These are phyloP conservation scores for Thermoascus crustaceus DNA, from an alignment of 2,329 filamentous ascomycete species.

Conservation along the genomic window DNA sequence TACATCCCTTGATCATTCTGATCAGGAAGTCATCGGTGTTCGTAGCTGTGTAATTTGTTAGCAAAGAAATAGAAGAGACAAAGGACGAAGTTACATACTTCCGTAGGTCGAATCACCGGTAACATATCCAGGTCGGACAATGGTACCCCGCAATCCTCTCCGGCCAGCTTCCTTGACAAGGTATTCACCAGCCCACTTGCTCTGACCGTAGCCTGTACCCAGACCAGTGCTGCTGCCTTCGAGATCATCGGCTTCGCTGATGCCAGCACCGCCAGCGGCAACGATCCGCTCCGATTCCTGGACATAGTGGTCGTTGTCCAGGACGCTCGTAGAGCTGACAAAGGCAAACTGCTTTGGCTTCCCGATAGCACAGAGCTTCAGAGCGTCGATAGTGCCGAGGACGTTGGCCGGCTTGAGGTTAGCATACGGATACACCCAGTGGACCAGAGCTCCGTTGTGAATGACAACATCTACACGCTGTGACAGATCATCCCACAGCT, in stretches of 20 bases:
- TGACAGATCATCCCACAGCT: constrained; percentile 57
- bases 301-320: constrained; percentile 77
- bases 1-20: constrained; percentile 75
- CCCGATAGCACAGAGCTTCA: constrained; percentile 66
- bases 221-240: constrained; percentile 67
- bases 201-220: constrained; percentile 81
- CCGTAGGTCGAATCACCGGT: constrained; percentile 64
- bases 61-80: neutral
- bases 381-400: constrained; percentile 65
- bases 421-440: constrained; percentile 76
- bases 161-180: constrained; percentile 70
- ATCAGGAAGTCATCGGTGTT: constrained; percentile 88
- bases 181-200: constrained; percentile 72
- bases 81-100: constrained; percentile 15
- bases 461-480: constrained; percentile 63
- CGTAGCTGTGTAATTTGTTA: constrained; percentile 27
- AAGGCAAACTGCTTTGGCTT: constrained; percentile 75
- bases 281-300: constrained; percentile 58
- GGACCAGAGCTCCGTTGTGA: constrained; percentile 71
- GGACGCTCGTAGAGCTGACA: constrained; percentile 70
- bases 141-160: constrained; percentile 64
- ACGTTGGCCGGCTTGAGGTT: constrained; percentile 69
- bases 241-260: constrained; percentile 71
- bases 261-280: constrained; percentile 53
- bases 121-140: constrained; percentile 80